Conservation (phyloP, 2,329 filamentous ascomycete species). For the Endoconidiophora polonica region DNA sequence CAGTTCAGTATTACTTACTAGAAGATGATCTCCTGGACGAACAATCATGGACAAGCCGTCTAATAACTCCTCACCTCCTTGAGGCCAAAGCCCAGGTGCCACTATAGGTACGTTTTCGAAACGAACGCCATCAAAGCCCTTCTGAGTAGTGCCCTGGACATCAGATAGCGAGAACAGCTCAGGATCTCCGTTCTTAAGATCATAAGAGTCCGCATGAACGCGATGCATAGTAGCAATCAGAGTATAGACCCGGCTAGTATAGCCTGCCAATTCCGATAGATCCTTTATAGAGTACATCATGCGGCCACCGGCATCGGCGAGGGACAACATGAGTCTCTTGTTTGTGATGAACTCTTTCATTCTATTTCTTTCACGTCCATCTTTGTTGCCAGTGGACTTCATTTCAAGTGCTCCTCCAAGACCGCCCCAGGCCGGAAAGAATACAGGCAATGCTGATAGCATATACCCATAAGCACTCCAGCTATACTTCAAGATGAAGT, state of each 20-base stretch:
- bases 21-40: constrained; percentile 74
- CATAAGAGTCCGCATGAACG: constrained; percentile 81
- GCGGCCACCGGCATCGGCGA: constrained; percentile 85
- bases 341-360: constrained; percentile 99
- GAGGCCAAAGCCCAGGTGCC: constrained; percentile 73
- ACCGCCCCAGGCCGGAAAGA: constrained; percentile 86
- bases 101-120: constrained; percentile 88
- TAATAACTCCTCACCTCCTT: constrained; percentile 79
- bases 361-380: constrained; percentile 57
- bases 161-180: constrained; percentile 84
- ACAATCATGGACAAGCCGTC: constrained; percentile 82
- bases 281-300: constrained; percentile 99
- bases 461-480: constrained; percentile 98
- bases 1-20: constrained; percentile 29
- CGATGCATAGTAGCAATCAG: constrained; percentile 88
- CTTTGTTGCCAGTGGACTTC: constrained; percentile 29
- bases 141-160: constrained; percentile 83
- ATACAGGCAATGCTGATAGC: constrained; percentile 80
- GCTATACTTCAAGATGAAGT: constrained; percentile 94
- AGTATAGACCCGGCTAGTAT: constrained; percentile 90
- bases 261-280: constrained; percentile 82
- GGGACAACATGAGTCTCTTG: constrained; percentile 91
- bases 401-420: constrained; percentile 58
- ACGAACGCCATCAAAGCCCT: constrained; percentile 84
- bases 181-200: constrained; percentile 44